These are phyloP conservation scores for Heliamphora pulchella DNA, from an alignment of 179 eudicot species.

Conservation along the genomic window DNA sequence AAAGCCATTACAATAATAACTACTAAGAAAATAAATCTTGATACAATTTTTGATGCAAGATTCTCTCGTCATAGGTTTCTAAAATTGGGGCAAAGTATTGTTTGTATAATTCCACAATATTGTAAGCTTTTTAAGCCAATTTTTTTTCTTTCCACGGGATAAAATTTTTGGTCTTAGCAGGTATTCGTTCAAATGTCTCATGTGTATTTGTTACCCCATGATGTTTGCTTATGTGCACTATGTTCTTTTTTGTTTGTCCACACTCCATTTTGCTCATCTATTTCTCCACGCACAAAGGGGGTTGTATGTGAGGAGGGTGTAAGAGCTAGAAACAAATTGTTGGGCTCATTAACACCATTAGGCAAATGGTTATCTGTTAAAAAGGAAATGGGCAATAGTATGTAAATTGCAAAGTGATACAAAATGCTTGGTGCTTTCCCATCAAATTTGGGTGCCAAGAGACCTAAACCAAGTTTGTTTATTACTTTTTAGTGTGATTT, in stretches of 20 bases:
- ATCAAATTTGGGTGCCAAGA: too few relatives aligned
- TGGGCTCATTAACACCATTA: not conserved
- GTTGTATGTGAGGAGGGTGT: not conserved
- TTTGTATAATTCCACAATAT: not conserved
- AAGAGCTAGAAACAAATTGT: not conserved
- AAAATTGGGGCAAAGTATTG: not conserved
- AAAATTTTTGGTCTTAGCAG: not conserved
- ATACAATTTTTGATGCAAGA: too few relatives aligned
- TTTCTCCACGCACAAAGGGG: not conserved
- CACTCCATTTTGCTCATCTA: not conserved
- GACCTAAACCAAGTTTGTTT: not conserved
- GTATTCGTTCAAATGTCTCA: not conserved
- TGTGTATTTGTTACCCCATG: not conserved
- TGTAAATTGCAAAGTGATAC: too few relatives aligned
- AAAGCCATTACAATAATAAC: not conserved
- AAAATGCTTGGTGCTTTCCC: too few relatives aligned
- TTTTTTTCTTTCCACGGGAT: not conserved
- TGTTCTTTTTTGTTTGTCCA: not conserved
- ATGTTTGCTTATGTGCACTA: not conserved
- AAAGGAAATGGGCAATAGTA: too few relatives aligned
- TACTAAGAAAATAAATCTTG: too few relatives aligned
- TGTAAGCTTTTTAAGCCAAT: not conserved
- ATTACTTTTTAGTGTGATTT: not conserved
- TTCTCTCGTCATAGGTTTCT: too few relatives aligned
- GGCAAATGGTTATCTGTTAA: too few relatives aligned